phyloP scores from a whole-genome alignment of 2,329 filamentous ascomycete species.

The Colletotrichum phormii region DNA sequence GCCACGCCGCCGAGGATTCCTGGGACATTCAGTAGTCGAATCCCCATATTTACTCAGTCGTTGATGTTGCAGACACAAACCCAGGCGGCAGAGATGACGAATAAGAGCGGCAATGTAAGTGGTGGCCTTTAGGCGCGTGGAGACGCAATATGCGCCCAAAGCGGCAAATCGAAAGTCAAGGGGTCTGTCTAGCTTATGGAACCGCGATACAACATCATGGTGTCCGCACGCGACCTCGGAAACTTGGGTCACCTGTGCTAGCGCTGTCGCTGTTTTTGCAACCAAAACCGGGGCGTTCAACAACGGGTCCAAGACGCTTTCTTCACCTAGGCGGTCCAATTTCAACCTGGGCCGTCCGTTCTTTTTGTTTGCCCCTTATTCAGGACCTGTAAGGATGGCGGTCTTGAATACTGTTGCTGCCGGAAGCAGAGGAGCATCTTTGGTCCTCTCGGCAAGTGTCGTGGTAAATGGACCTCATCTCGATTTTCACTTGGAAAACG shows the following conservation, averaged over 20 bases:
- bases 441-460: constrained; percentile 4
- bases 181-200: neutral
- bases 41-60: neutral
- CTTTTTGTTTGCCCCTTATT: constrained; percentile 46
- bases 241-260: constrained; percentile 74
- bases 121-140: constrained; percentile 34
- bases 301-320: constrained; percentile 76
- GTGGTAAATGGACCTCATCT: neutral
- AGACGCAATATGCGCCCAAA: neutral
- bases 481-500: neutral
- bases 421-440: neutral
- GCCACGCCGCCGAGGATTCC: constrained; percentile 95
- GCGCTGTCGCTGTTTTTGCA: constrained; percentile 85
- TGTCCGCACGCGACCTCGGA: constrained; percentile 45
- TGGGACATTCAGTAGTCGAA: constrained; percentile 88
- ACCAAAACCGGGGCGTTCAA: constrained; percentile 87
- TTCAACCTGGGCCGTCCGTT: constrained; percentile 73
- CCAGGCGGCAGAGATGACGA: neutral
- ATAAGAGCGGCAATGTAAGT: constrained; percentile 28
- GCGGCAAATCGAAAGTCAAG: neutral
- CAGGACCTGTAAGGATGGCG: constrained; percentile 1
- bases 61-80: neutral
- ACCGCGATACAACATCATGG: constrained; percentile 20
- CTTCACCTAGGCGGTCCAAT: constrained; percentile 69
- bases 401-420: neutral